Evolutionary conservation across 1,284 basidiomycete species (phyloP).

Genomic region (Sporisorium graminicola): DNA sequence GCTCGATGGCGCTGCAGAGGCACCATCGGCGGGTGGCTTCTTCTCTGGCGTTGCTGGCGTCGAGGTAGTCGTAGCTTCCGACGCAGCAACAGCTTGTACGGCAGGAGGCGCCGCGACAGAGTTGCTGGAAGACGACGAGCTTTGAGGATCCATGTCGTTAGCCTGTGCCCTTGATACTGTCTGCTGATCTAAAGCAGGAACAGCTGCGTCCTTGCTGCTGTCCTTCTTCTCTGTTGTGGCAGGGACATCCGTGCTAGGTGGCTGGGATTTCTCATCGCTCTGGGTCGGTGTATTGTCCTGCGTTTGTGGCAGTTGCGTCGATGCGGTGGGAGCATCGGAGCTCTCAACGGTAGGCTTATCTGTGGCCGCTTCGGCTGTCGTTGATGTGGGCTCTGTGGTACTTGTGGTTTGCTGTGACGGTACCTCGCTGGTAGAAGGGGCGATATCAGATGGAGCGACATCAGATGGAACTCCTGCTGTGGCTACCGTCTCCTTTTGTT

Average conservation of each 20-base stretch:
- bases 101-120: background rate
- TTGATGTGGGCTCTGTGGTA: background rate
- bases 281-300: background rate
- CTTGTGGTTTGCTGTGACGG: background rate
- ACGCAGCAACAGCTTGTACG: background rate
- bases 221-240: background rate
- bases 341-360: background rate
- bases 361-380: background rate
- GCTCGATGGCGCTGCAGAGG: constrained; percentile 1
- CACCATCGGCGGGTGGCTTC: background rate
- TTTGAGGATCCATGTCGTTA: background rate
- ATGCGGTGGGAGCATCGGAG: background rate
- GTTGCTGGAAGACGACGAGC: background rate
- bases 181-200: background rate
- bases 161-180: background rate
- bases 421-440: background rate
- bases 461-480: background rate
- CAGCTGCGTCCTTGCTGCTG: background rate
- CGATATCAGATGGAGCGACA: background rate
- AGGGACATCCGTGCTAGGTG: background rate
- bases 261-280: background rate
- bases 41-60: constrained; percentile 27
- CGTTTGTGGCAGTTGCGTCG: background rate
- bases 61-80: constrained; percentile 3
- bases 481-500: background rate